Percentiles rank a stretch among this genome's conserved stretches.
Evolutionary conservation across 148 eudicot species (phyloP).

Genomic region (Chenopodium suecicum): DNA sequence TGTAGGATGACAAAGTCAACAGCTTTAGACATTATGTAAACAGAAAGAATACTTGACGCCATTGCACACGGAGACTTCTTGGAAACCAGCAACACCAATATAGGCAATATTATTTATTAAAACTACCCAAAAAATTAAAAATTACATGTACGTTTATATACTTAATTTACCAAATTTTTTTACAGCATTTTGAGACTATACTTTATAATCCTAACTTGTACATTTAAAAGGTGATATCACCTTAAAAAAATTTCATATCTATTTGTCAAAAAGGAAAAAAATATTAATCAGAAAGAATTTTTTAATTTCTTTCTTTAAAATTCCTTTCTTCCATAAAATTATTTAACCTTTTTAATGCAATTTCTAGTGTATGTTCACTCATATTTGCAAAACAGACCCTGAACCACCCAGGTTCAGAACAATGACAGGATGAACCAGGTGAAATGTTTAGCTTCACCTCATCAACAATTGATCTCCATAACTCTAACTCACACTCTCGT

Average conservation of each 20-base stretch:
- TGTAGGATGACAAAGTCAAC: conserved; percentile 18
- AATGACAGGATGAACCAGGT: conserved; percentile 79
- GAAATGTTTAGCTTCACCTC: conserved; percentile 75
- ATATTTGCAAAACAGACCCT: conserved; percentile 88
- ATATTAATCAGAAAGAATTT: conserved; percentile 5
- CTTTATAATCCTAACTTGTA: conserved; percentile 8
- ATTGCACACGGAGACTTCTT: conserved; percentile 3
- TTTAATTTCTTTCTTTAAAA: not conserved
- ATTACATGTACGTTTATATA: conserved; percentile 4
- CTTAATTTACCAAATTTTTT: not conserved
- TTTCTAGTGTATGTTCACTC: conserved; percentile 69
- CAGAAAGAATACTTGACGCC: not conserved
- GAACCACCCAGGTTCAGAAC: conserved; percentile 85
- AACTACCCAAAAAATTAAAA: not conserved
- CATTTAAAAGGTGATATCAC: conserved; percentile 25
- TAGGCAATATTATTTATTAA: not conserved
- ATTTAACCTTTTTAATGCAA: conserved; percentile 58
- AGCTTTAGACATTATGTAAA: conserved; percentile 13
- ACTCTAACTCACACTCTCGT: conserved; percentile 49
- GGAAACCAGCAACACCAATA: conserved; percentile 20
- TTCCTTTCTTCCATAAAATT: conserved; percentile 54
- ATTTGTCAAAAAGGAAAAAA: not conserved
- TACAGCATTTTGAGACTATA: conserved; percentile 2
- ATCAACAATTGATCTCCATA: conserved; percentile 54
- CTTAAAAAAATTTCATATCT: conserved; percentile 27